phyloP scores from a whole-genome alignment of 805 yeast species.

The Myxozyma geophila region DNA sequence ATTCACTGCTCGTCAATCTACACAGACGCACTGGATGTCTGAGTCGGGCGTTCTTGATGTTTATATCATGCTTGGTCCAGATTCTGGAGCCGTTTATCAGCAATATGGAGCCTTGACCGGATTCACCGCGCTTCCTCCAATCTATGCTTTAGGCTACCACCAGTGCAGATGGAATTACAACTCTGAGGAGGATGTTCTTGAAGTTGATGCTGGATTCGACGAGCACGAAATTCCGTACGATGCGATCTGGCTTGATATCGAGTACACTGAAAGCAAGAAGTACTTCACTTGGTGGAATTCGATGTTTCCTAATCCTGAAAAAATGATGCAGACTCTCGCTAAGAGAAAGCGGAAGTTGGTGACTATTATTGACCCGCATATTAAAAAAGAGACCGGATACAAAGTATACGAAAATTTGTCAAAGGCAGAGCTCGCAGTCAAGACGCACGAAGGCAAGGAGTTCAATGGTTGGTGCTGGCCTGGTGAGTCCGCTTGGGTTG shows the following conservation, averaged over 20 bases:
- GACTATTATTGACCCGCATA: constrained; percentile 88
- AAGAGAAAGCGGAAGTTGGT: constrained; percentile 79
- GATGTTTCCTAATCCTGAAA: constrained; percentile 72
- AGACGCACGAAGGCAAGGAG: constrained; percentile 52
- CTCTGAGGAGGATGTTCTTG: constrained; percentile 82
- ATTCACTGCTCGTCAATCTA: constrained; percentile 35
- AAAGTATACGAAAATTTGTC: constrained; percentile 60
- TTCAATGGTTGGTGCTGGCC: constrained; percentile 97
- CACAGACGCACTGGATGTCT: constrained; percentile 87
- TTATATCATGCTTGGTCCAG: constrained; percentile 63
- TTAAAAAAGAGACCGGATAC: constrained; percentile 65
- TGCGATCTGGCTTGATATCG: constrained; percentile 92
- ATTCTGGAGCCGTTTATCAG: constrained; percentile 59
- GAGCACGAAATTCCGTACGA: constrained; percentile 79
- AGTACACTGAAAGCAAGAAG: constrained; percentile 82
- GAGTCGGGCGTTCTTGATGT: constrained; percentile 86
- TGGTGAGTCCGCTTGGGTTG: constrained; percentile 94
- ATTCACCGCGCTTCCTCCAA: constrained; percentile 68
- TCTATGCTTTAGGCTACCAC: constrained; percentile 85
- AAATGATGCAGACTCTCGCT: constrained; percentile 68
- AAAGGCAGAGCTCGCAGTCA: constrained; percentile 53
- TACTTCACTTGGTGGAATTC: constrained; percentile 89
- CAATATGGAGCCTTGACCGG: constrained; percentile 78
- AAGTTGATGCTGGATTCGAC: constrained; percentile 72
- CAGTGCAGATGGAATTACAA: constrained; percentile 98